Percentiles rank a stretch among this genome's conserved stretches.
phyloP scores from a whole-genome alignment of 2,329 filamentous ascomycete genomes.

The Coniella vitis region DNA sequence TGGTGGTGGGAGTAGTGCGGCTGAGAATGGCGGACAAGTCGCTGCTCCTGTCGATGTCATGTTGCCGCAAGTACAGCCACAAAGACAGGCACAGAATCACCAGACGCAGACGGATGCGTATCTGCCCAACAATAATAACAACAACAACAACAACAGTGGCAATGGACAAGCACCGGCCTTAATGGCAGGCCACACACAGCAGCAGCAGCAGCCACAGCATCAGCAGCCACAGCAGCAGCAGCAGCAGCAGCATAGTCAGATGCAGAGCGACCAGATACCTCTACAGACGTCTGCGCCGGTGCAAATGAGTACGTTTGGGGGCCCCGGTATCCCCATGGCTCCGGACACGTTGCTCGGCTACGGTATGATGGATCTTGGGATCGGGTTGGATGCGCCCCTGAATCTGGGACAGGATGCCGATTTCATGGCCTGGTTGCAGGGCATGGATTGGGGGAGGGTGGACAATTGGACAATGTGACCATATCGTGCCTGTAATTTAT shows the following conservation, averaged over 20 bases:
- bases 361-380: conserved; percentile 21
- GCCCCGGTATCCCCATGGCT: conserved; percentile 5
- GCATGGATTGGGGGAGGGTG: conserved; percentile 26
- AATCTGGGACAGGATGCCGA: conserved; percentile 25
- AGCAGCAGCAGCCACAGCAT: conserved; percentile 2
- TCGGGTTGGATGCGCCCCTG: conserved; percentile 24
- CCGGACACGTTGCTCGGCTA: conserved; percentile 19
- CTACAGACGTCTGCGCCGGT: no score
- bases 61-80: not conserved
- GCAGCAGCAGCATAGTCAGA: no score
- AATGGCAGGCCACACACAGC: conserved; percentile 6
- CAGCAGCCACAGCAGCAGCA: not conserved
- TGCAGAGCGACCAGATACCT: no score
- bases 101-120: no score
- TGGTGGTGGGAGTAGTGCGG: no score
- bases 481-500: no score
- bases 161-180: conserved; percentile 11
- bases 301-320: no score
- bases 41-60: not conserved
- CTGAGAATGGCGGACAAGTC: not conserved
- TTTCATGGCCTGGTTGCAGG: conserved; percentile 30
- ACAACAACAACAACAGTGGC: not conserved
- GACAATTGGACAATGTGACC: conserved; percentile 13
- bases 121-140: no score
- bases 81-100: no score